These are phyloP conservation scores for Emergomyces africanus DNA, from an alignment of 2,329 filamentous ascomycete species.

Conservation along the genomic window DNA sequence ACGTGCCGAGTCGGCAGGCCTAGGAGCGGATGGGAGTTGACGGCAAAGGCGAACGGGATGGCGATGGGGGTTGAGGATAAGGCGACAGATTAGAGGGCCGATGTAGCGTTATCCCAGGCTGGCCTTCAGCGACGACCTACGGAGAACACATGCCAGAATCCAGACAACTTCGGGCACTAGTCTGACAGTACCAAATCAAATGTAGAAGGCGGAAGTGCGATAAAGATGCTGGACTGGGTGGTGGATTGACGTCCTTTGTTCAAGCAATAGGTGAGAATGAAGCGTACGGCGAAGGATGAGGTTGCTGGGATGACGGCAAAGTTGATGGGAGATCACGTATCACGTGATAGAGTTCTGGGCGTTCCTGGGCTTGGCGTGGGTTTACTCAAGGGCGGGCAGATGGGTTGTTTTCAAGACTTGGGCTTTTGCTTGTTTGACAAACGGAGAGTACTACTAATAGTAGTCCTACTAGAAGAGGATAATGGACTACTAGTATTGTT, in stretches of 20 bases:
- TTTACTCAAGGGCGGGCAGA: background rate
- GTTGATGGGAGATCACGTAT: background rate
- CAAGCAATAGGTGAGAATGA: slow-evolving; percentile 1
- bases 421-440: no score
- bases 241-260: slow-evolving; percentile 5
- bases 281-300: background rate
- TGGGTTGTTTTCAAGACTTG: no score
- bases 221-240: slow-evolving; percentile 2
- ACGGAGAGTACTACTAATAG: no score
- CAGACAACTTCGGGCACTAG: background rate
- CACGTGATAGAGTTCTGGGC: background rate
- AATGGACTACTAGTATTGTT: no score
- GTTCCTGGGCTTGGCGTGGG: background rate
- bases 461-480: no score
- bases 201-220: background rate
- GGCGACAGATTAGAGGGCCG: background rate
- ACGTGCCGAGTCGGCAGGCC: background rate
- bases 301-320: slow-evolving; percentile 4
- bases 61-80: background rate
- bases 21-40: background rate
- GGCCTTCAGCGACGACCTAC: slow-evolving; percentile 3
- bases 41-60: background rate
- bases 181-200: background rate
- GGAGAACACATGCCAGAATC: slow-evolving; percentile 5
- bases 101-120: slow-evolving; percentile 2